A percentile compares a stretch with the other conserved stretches of the same genome.
These are phyloP conservation scores for Umbelopsis isabellina DNA, from an alignment of 192 early-diverging fungal species.

Conservation along the genomic window DNA sequence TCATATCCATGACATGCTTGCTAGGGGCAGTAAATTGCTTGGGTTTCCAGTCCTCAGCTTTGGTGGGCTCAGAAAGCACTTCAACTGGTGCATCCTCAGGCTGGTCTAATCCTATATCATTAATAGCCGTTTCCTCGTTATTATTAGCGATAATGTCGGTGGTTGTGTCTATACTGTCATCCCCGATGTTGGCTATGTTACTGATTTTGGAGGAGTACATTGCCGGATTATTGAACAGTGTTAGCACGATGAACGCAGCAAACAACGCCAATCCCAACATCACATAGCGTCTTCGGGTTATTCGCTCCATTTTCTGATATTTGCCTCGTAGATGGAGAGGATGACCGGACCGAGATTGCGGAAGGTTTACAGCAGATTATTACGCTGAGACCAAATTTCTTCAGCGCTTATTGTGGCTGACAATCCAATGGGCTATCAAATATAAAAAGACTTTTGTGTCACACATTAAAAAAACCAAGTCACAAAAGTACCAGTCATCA, in stretches of 20 bases:
- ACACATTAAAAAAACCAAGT: no score
- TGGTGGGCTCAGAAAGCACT: slow-evolving; percentile 14
- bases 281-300: slow-evolving; percentile 7
- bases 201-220: slow-evolving; percentile 14
- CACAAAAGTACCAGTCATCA: no score
- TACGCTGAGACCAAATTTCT: no score
- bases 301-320: background rate
- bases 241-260: background rate
- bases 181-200: slow-evolving; percentile 4
- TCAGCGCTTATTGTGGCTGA: no score
- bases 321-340: no score
- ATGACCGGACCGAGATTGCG: no score
- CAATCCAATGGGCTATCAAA: no score
- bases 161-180: background rate
- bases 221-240: background rate
- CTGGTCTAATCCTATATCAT: background rate
- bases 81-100: slow-evolving; percentile 22
- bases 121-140: background rate
- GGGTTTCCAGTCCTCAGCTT: slow-evolving; percentile 27
- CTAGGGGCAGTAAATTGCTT: slow-evolving; percentile 24
- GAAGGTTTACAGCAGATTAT: no score
- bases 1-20: background rate
- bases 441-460: no score
- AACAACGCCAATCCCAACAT: background rate
- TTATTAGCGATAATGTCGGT: background rate